Evolutionary conservation across 1,139 yeast genomes (phyloP), one percentile per base, ranked within the genome.

Genomic region (Geotrichum australiense): DNA sequence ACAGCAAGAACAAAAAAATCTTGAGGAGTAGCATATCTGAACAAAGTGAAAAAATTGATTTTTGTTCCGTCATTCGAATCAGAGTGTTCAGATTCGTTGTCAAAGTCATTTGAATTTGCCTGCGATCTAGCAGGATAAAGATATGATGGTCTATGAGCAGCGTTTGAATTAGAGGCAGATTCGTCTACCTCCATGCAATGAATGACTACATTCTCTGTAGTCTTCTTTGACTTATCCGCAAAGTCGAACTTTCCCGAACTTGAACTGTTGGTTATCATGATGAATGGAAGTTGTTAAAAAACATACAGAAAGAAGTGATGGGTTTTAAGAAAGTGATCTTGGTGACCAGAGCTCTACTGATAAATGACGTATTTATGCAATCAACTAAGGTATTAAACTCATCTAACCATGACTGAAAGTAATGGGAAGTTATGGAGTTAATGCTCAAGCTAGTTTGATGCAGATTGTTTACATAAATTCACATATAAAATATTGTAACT

Each of bases 11-110:
- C 38, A 25, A 50, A 41, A 2, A 49, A 34, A 39, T 66, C 70
- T 27, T 39, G 42, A 14, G 47, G 47, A 12, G 57, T 55, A 2
- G 70, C 68, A 45, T 61, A 66, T 16, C 66, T 48, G 48, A 57
- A 66, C 12, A 66, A 51, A 1, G 65, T 56, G 34, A 53, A 45
- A 36, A 57, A 52, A 8, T 54, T 47, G 11, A 62, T 60, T 7
- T 50, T 52, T 19, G 62, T 53, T 46, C 66, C 70, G 6, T 52
- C 50, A 16, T 61, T 49, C 21, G 65, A 53, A 7, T 61, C 51
- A 4, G 45, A 54, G 1, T 61, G 63, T 39, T n/a, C n/a, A n/a
- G n/a, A n/a, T n/a, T n/a, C n/a, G n/a, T n/a, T n/a, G n/a, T n/a
- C n/a, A n/a, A n/a, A n/a, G n/a, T 63, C 69, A 3, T 53, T 48